phyloP scores from a whole-genome alignment of 2,329 filamentous ascomycete species.

The Sporothrix inflata region DNA sequence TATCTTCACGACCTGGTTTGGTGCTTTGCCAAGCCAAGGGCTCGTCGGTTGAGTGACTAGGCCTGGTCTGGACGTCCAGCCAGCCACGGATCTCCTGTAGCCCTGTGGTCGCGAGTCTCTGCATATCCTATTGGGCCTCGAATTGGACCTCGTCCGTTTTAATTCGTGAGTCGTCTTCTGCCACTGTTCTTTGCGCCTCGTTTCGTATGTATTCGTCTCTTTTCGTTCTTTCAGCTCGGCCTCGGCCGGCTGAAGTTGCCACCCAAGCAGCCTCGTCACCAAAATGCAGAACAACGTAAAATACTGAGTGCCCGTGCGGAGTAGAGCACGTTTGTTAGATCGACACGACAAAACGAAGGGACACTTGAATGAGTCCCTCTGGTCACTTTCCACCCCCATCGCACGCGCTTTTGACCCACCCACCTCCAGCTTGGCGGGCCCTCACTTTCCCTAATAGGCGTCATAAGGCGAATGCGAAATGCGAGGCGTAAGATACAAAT shows the following conservation, averaged over 20 bases:
- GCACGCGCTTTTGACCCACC: no score
- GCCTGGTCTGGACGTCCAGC: background rate
- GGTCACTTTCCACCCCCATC: no score
- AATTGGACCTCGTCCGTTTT: background rate
- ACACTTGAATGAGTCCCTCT: no score
- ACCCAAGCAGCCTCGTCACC: background rate
- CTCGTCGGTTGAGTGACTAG: background rate
- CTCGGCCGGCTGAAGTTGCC: background rate
- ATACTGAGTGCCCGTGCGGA: no score
- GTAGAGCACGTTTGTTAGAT: no score
- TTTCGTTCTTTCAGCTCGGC: conserved; percentile 1
- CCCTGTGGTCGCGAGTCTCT: background rate
- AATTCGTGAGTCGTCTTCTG: background rate
- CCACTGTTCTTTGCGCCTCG: background rate
- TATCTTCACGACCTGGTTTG: no score
- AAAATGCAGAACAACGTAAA: no score
- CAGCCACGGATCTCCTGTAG: background rate
- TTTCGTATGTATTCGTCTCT: background rate
- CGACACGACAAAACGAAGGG: no score
- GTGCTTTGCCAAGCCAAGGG: background rate
- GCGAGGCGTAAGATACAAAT: background rate
- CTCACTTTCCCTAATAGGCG: background rate
- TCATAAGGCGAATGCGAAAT: background rate
- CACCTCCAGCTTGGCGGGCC: no score
- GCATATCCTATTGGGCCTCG: background rate